phyloP scores from a whole-genome alignment of 2,329 filamentous ascomycete species.

The Thelonectria rubi region DNA sequence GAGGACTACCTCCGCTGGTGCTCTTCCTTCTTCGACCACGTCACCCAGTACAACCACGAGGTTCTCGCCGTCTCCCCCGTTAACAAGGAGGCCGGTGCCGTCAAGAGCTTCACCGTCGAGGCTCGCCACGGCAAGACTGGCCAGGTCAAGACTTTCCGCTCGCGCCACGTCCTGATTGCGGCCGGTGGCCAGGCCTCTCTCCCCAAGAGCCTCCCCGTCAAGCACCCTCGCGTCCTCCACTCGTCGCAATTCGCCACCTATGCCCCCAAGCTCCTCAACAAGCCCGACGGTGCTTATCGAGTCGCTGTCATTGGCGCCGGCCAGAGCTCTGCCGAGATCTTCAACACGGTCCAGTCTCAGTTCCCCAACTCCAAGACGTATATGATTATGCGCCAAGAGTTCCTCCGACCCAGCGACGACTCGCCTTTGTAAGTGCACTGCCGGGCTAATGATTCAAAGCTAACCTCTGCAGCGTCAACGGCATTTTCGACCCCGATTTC shows the following conservation, averaged over 20 bases:
- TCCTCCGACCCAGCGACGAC: constrained; percentile 90
- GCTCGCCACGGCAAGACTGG: constrained; percentile 71
- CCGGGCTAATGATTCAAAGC: background rate
- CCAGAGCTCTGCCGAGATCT: constrained; percentile 95
- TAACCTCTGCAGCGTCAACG: constrained; percentile 75
- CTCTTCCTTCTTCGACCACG: constrained; percentile 76
- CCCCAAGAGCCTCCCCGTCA: constrained; percentile 73
- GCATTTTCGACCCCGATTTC: constrained; percentile 91
- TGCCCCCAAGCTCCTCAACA: constrained; percentile 66
- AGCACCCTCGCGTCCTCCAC: constrained; percentile 81
- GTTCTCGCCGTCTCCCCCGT: constrained; percentile 76
- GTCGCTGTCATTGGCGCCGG: constrained; percentile 89
- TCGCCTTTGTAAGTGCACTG: constrained; percentile 80
- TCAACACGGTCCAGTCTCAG: constrained; percentile 82
- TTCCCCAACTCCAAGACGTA: constrained; percentile 84
- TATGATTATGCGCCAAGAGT: constrained; percentile 83
- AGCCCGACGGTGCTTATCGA: constrained; percentile 67
- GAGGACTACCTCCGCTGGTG: constrained; percentile 98
- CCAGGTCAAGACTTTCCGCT: constrained; percentile 59
- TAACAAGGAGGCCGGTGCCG: constrained; percentile 56
- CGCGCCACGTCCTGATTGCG: constrained; percentile 72
- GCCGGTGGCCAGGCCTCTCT: constrained; percentile 72
- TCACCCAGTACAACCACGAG: constrained; percentile 80
- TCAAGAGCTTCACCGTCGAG: constrained; percentile 73
- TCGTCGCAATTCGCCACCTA: constrained; percentile 84